These are phyloP conservation scores for Paramecium sonneborni DNA, from an alignment of 73 alveolate species.

Conservation along the genomic window DNA sequence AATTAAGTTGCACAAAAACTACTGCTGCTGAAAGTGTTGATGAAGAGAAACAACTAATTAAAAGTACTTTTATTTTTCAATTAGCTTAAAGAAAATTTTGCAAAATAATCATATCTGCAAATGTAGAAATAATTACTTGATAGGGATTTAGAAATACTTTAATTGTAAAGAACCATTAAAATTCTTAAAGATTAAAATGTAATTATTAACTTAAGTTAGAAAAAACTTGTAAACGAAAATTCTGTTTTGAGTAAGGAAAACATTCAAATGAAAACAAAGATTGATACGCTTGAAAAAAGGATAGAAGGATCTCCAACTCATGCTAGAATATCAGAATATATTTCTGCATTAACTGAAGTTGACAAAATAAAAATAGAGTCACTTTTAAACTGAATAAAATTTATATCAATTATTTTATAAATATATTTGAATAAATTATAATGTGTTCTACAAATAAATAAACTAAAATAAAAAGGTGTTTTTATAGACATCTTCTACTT, in stretches of 20 bases:
- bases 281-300: constrained; percentile 12
- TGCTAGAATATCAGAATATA: constrained; percentile 1
- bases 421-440: background rate
- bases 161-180: constrained; percentile 17
- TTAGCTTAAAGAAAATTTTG: background rate
- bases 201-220: background rate
- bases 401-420: background rate
- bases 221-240: background rate
- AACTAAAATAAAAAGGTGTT: too few relatives aligned
- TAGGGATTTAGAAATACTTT: background rate
- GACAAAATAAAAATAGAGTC: constrained; percentile 30
- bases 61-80: background rate
- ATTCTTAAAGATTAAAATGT: constrained; percentile 35
- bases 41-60: background rate
- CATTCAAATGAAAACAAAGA: background rate
- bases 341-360: constrained; percentile 33
- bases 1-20: constrained; percentile 34
- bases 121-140: constrained; percentile 4
- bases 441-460: too few relatives aligned
- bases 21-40: constrained; percentile 1
- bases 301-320: background rate
- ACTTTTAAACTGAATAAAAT: constrained; percentile 30
- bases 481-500: too few relatives aligned
- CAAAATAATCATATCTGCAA: background rate
- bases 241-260: background rate